These are phyloP conservation scores for Malassezia dermatis DNA, from an alignment of 1,284 basidiomycete genomes.

Conservation along the genomic window DNA sequence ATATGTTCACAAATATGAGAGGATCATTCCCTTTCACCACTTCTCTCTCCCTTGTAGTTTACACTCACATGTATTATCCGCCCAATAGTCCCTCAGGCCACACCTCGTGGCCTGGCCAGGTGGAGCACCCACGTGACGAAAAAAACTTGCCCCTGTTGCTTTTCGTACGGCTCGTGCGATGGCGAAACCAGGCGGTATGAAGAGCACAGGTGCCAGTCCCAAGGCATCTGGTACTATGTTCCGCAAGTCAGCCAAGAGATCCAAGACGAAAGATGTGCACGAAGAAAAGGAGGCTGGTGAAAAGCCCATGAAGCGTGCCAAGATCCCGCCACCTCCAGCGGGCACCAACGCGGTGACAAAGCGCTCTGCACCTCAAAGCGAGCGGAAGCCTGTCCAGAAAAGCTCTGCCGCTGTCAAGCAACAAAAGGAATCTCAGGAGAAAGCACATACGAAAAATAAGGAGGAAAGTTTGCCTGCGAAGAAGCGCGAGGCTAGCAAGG, in stretches of 20 bases:
- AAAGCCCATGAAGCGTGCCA: not conserved
- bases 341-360: not conserved
- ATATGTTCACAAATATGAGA: not conserved
- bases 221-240: constrained; percentile 1
- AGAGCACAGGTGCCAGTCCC: not conserved
- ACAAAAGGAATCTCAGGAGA: not conserved
- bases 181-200: constrained; percentile 1
- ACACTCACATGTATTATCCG: not conserved
- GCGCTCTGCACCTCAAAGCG: not conserved
- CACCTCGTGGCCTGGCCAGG: not conserved
- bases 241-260: constrained; percentile 7
- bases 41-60: not conserved
- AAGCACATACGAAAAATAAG: not conserved
- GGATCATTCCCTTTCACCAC: not conserved
- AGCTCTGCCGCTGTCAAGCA: not conserved
- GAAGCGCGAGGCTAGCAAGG: not conserved
- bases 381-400: not conserved
- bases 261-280: not conserved
- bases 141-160: not conserved
- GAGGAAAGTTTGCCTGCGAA: not conserved
- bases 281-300: not conserved
- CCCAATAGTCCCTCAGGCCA: not conserved
- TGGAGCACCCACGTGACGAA: not conserved
- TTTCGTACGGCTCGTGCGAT: constrained; percentile 4
- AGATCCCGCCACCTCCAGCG: not conserved